Evolutionary conservation across 2,329 filamentous ascomycete genomes (phyloP), one percentile per base, ranked within the genome.

Genomic region (Sporothrix protearum): DNA sequence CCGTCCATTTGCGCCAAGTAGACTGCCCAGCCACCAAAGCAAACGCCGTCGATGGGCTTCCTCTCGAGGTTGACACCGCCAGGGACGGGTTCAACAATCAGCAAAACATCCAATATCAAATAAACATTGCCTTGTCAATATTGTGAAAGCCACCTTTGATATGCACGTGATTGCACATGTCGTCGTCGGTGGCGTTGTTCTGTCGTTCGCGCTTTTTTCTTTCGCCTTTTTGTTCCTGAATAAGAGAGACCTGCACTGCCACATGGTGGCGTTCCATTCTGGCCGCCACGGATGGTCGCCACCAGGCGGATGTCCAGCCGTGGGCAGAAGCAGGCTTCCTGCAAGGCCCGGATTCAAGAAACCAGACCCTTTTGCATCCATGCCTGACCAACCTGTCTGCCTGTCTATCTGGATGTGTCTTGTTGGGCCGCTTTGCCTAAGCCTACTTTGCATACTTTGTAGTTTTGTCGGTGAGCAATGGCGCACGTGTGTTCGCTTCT

Each of bases 381-480:
- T 49, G 42, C 63, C 63, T 42, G 19, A 66, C 59, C n/a, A 12
- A 25, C 36, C 5, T 33, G 28, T 61, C 39, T 36, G 55, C 16
- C 22, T 3, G 6, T 25, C 28, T 9, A 5, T 59, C 25, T 33
- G 49, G 2, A 7, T 53, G 22, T 14, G 8, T 57, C 53, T 25
- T 22, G 42, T 66, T 66, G 63, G 63, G 63, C 63, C 42, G 63
- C 42, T 25, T 42, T 49, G 63, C 63, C 63, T 47, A 22, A 28
- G 25, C 55, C 25, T 25, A 39, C 10, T 7, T n/a, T 39, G 28
- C n/a, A 12, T 64, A 64, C 16, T 45, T 0, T 8, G 19, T 53
- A 9, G 49, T 22, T 6, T 3, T 10, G 7, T 39, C 33, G 39
- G 61, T 45, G 39, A 64, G 30, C 22, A 64, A 47, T 3, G 19